Evolutionary conservation across 441 rosid genomes (phyloP).

Genomic region (Pelargonium myrrhifolium): DNA sequence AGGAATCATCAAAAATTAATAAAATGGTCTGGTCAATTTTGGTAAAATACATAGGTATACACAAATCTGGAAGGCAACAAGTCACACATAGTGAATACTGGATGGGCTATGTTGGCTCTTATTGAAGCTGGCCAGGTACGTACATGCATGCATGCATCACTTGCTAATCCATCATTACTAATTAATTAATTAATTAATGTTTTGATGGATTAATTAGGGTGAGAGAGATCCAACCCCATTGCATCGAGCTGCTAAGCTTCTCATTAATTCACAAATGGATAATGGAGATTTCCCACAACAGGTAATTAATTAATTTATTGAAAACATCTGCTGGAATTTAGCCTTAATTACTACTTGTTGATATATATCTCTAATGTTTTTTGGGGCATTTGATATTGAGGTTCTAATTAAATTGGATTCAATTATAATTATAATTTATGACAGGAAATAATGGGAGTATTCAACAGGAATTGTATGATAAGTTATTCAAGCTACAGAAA

Average conservation of each 20-base stretch:
- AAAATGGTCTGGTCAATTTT: too few species aligned
- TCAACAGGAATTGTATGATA: conserved; percentile 49
- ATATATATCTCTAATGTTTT: too few species aligned
- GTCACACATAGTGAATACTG: conserved; percentile 64
- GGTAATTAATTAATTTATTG: too few species aligned
- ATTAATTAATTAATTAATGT: too few species aligned
- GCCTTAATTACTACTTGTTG: neutral
- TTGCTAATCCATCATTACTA: neutral
- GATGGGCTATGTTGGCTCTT: conserved; percentile 77
- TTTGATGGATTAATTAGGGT: conserved; percentile 21
- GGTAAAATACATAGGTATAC: too few species aligned
- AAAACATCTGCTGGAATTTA: neutral
- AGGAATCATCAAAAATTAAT: too few species aligned
- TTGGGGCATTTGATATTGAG: too few species aligned
- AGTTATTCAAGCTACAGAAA: conserved; percentile 41
- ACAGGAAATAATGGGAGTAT: conserved; percentile 51
- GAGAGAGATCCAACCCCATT: conserved; percentile 43
- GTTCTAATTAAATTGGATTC: too few species aligned
- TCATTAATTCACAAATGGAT: conserved; percentile 42
- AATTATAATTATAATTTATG: too few species aligned
- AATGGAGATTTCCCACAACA: conserved; percentile 32
- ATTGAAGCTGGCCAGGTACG: conserved; percentile 62
- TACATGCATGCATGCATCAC: neutral
- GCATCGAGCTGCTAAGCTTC: conserved; percentile 42
- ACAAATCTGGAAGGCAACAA: conserved; percentile 50